Percentiles rank a stretch among this genome's conserved stretches.
Evolutionary conservation across 2,329 filamentous ascomycete genomes (phyloP).

Genomic region (Ceratocystiopsis sp.): DNA sequence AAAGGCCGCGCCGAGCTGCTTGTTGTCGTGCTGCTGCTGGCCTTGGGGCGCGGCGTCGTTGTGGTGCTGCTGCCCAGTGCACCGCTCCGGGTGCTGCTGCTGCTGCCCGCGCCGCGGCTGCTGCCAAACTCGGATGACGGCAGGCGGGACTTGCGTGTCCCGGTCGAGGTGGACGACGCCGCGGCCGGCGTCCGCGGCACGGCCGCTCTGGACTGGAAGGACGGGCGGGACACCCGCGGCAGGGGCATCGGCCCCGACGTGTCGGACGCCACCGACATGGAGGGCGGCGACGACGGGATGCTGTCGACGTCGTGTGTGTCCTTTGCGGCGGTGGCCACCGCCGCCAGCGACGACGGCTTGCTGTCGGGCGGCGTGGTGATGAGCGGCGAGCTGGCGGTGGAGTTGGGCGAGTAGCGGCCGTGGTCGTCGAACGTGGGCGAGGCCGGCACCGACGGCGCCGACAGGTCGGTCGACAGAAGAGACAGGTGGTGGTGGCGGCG

Average conservation of each 20-base stretch:
- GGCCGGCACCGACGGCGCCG: conserved; percentile 38
- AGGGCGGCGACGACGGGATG: conserved; percentile 66
- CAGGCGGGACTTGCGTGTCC: conserved; percentile 29
- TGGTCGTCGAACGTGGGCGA: conserved; percentile 50
- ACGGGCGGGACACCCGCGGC: no score
- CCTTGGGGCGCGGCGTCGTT: conserved; percentile 12
- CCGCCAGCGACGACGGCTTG: conserved; percentile 37
- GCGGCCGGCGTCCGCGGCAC: conserved; percentile 19
- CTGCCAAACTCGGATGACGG: conserved; percentile 31
- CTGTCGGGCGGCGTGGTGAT: conserved; percentile 67
- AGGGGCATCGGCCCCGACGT: conserved; percentile 42
- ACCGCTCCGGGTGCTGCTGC: no score
- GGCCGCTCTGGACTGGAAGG: conserved; percentile 26
- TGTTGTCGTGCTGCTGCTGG: conserved; percentile 4
- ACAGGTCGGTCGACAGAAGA: conserved; percentile 43
- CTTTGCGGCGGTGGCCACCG: conserved; percentile 32
- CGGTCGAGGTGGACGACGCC: conserved; percentile 6
- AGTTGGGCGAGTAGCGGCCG: conserved; percentile 45
- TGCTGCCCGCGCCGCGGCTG: background rate
- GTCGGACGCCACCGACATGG: conserved; percentile 48
- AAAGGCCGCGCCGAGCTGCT: conserved; percentile 18
- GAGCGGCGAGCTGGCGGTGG: conserved; percentile 82
- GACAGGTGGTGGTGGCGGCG: conserved; percentile 33
- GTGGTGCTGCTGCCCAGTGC: conserved; percentile 9
- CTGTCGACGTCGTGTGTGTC: conserved; percentile 47